Conservation (phyloP, 371 early-diverging fungal genomes). For the Mortierella sp. region DNA sequence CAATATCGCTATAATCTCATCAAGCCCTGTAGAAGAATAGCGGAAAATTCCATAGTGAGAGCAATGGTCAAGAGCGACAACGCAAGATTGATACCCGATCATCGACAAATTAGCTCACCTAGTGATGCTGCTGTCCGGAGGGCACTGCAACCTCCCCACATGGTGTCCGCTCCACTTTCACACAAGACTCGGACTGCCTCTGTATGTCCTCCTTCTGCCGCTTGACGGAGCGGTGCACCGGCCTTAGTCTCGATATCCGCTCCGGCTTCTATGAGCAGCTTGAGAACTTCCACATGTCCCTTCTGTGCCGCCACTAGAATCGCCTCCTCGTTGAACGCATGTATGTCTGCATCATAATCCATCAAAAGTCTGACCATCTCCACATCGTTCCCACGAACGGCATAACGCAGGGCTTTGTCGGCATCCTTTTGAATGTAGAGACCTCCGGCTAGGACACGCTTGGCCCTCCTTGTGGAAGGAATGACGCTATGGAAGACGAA, state of each 20-base stretch:
- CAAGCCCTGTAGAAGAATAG: slow-evolving; percentile 23
- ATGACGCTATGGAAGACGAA: slow-evolving; percentile 13
- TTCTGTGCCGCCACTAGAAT: slow-evolving; percentile 81
- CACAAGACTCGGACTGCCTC: slow-evolving; percentile 38
- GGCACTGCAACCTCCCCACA: slow-evolving; percentile 49
- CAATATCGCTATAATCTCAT: slow-evolving; percentile 56
- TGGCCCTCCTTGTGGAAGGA: slow-evolving; percentile 27
- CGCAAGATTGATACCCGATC: too few species aligned
- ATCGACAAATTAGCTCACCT: too few species aligned
- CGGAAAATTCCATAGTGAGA: neutral
- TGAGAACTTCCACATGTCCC: slow-evolving; percentile 71
- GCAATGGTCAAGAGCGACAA: too few species aligned
- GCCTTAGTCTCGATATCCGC: slow-evolving; percentile 45
- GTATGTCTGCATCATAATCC: slow-evolving; percentile 67
- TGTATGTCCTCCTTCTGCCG: slow-evolving; percentile 41
- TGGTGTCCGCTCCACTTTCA: slow-evolving; percentile 48
- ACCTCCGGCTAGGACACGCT: slow-evolving; percentile 39
- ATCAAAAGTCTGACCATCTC: slow-evolving; percentile 64
- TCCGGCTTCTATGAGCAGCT: slow-evolving; percentile 56
- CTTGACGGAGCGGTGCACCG: slow-evolving; percentile 37
- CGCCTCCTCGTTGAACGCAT: slow-evolving; percentile 67
- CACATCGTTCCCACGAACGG: slow-evolving; percentile 47
- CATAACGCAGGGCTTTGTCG: slow-evolving; percentile 52
- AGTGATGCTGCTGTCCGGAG: slow-evolving; percentile 38
- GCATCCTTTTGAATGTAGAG: slow-evolving; percentile 45